A percentile compares a stretch with the other conserved stretches of the same genome.
Evolutionary conservation across 148 eudicot genomes (phyloP).

Genomic region (Pouteria glomerata): DNA sequence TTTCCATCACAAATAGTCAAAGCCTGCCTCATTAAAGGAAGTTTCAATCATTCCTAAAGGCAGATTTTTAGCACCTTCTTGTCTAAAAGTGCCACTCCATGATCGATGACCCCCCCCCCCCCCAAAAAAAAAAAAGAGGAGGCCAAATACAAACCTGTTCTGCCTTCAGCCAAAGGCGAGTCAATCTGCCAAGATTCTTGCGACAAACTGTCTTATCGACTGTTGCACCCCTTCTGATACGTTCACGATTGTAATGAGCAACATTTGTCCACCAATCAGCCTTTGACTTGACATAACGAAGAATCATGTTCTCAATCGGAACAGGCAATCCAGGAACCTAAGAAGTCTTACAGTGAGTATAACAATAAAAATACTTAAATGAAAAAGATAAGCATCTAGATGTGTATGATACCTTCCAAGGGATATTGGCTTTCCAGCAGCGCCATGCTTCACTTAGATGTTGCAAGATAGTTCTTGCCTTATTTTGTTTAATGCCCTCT

Average conservation of each 20-base stretch:
- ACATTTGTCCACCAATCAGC: conserved; percentile 99
- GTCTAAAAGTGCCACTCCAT: neutral
- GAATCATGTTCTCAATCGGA: conserved; percentile 99
- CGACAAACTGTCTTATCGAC: conserved; percentile 99
- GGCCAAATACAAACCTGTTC: conserved; percentile 55
- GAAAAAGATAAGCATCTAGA: neutral
- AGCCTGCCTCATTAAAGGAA: neutral
- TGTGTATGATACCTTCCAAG: conserved; percentile 67
- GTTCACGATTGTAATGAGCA: conserved; percentile 98
- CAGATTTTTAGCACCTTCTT: neutral
- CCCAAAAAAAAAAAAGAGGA: neutral
- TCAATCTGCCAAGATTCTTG: conserved; percentile 94
- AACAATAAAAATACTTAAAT: neutral
- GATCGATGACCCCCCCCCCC: neutral
- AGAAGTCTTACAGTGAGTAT: conserved; percentile 4
- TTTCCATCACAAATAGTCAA: neutral
- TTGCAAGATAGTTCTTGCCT: conserved; percentile 97
- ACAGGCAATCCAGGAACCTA: conserved; percentile 94
- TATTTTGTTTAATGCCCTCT: conserved; percentile 97
- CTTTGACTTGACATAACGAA: conserved; percentile 98
- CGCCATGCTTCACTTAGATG: conserved; percentile 99
- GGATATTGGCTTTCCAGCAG: conserved; percentile 99
- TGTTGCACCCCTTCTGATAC: conserved; percentile 98
- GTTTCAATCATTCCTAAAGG: neutral
- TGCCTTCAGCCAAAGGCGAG: conserved; percentile 99